These are phyloP conservation scores for Erucastrum elatum DNA, from an alignment of 345 rosid species.

Conservation along the genomic window DNA sequence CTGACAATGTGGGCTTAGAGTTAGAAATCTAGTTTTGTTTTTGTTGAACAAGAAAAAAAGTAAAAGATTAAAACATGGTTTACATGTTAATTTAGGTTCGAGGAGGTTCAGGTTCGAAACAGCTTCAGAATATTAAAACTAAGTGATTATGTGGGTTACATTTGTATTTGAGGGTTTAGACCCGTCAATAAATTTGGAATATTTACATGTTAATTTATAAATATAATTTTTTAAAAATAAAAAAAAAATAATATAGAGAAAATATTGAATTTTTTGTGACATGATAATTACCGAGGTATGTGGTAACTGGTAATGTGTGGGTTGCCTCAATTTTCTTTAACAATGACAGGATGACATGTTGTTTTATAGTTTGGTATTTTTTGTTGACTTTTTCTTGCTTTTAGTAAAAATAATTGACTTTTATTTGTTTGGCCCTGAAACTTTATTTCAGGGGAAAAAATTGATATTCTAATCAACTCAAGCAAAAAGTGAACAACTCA, in stretches of 20 bases:
- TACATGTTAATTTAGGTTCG: no score
- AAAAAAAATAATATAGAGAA: slow-evolving; percentile 3
- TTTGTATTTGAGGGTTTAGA: no score
- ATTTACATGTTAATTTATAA: no score
- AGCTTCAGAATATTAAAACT: no score
- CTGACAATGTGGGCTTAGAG: not conserved
- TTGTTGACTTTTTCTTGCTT: no score
- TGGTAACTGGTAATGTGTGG: slow-evolving; percentile 27
- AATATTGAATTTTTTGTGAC: slow-evolving; percentile 14
- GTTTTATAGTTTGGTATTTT: slow-evolving; percentile 26
- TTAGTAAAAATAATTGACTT: slow-evolving; percentile 23
- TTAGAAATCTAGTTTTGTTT: slow-evolving; percentile 5
- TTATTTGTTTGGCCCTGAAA: not conserved
- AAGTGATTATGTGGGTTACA: no score
- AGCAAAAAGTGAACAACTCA: not conserved
- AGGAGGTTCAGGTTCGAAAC: no score
- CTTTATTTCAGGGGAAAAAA: not conserved
- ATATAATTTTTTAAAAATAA: no score
- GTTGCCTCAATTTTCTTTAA: slow-evolving; percentile 24
- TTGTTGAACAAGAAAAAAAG: not conserved
- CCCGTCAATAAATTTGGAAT: no score
- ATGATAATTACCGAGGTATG: slow-evolving; percentile 33
- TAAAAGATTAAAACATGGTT: no score
- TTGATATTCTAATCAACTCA: not conserved
- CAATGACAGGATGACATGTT: slow-evolving; percentile 34